These are phyloP conservation scores for Trichocladium uniseriatum DNA, from an alignment of 495 filamentous ascomycete genomes.

Conservation along the genomic window DNA sequence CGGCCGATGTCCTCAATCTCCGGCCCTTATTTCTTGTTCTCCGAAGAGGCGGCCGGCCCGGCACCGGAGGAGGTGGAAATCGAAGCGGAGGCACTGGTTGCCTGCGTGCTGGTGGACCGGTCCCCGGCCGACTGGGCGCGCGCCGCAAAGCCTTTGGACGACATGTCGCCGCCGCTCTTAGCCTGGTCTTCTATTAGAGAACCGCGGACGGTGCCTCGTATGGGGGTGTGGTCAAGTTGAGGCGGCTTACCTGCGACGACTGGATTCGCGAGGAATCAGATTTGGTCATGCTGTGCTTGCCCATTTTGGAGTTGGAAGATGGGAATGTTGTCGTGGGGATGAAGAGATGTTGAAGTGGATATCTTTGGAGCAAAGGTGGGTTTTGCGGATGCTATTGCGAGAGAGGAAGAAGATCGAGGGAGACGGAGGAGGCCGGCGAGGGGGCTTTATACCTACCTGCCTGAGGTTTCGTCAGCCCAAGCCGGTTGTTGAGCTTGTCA, in stretches of 20 bases:
- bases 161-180: not conserved
- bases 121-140: not conserved
- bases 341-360: not conserved
- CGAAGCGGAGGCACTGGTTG: too few relatives aligned
- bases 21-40: too few relatives aligned
- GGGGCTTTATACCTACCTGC: too few relatives aligned
- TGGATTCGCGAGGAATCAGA: not conserved
- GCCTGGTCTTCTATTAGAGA: not conserved
- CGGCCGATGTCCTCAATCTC: too few relatives aligned
- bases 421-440: too few relatives aligned
- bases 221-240: not conserved
- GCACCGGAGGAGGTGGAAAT: too few relatives aligned
- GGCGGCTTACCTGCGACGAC: not conserved
- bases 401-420: too few relatives aligned
- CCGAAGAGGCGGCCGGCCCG: not conserved
- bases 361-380: not conserved
- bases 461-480: too few relatives aligned
- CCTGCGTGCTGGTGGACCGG: too few relatives aligned
- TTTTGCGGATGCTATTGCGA: too few relatives aligned
- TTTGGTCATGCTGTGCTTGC: not conserved
- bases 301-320: not conserved
- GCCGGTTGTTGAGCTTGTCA: too few relatives aligned
- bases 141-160: not conserved
- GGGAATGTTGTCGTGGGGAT: not conserved
- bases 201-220: not conserved